Evolutionary conservation across 78 protist genomes (phyloP).

Genomic region (Dictyostelium intermedium): DNA sequence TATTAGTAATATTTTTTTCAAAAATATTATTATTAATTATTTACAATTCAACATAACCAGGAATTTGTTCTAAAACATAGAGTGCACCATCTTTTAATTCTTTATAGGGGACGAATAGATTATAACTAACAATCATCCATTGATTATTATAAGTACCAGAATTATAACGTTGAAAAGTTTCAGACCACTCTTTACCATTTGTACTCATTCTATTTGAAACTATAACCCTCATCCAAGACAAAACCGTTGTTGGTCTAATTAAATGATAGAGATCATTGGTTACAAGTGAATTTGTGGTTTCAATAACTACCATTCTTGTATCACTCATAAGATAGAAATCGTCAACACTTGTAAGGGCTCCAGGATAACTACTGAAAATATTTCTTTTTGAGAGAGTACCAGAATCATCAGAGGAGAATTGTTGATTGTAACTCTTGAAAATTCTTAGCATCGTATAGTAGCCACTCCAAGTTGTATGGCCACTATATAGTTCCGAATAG

Average conservation of each 20-base stretch:
- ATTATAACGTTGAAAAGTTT: constrained; percentile 51
- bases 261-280: constrained; percentile 48
- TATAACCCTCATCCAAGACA: constrained; percentile 72
- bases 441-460: constrained; percentile 18
- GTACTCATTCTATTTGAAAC: constrained; percentile 50
- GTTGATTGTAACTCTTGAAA: constrained; percentile 27
- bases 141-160: constrained; percentile 93
- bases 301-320: constrained; percentile 78
- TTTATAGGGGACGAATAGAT: constrained; percentile 77
- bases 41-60: constrained; percentile 69
- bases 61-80: constrained; percentile 92
- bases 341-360: constrained; percentile 67
- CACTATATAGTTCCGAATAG: constrained; percentile 60
- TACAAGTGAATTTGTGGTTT: constrained; percentile 81
- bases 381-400: not conserved
- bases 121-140: constrained; percentile 84
- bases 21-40: not conserved
- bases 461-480: constrained; percentile 49
- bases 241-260: constrained; percentile 66
- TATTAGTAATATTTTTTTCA: not conserved
- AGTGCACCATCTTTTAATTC: constrained; percentile 77
- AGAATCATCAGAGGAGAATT: not conserved
- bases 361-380: constrained; percentile 78
- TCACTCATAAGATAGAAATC: constrained; percentile 81
- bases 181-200: constrained; percentile 36